Evolutionary conservation across 2,329 filamentous ascomycete species (phyloP), one percentile per base, ranked within the genome.

Genomic region (Dothistroma pini): DNA sequence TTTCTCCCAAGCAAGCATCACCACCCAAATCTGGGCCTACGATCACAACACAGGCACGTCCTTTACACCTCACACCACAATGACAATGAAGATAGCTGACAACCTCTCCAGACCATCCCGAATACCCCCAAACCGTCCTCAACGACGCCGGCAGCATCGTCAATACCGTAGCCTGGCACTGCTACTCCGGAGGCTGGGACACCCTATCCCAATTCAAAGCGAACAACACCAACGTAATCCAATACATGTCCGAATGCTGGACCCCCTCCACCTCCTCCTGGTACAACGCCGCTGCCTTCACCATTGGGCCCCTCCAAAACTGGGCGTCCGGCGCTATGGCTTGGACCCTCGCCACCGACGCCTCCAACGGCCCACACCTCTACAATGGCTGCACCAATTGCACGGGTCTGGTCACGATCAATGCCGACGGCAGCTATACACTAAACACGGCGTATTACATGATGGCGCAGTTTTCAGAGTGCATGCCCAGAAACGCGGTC

Each of bases 201-300:
- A 54, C 54, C 5, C 59, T 67, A 22, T 63, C 61, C n/a, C 55
- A 56, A 25, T 67, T 66, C 62, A 49, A 60, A 11, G 53, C 56
- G 1, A 60, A 57, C 21, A 66, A 64, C 54, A 52, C 65, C 4
- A 57, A 51, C 22, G 59, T 65, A 12, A 55, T 54, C 14, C 65
- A 67, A 54, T 64, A 66, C 60, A 67, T 67, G 65, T 62, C 59
- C 9, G 65, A 67, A 59, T 67, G 65, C 54, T 67, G 60, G 61
- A 67, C 65, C 0, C 61, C 65, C 21, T 29, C 21, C 32, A 51
- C 31, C 10, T 12, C 14, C 34, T 29, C 32, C 8, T 66, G 63
- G 63, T 61, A 61, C 57, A 60, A 64, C 12, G 65, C 62, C 38
- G 63, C 65, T 1, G 59, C 58, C 8, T 67, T 67, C 55, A 64